Percentiles rank a stretch among this genome's conserved stretches.
Evolutionary conservation across 2,329 filamentous ascomycete species (phyloP).

Genomic region (Kalmusia sp.): DNA sequence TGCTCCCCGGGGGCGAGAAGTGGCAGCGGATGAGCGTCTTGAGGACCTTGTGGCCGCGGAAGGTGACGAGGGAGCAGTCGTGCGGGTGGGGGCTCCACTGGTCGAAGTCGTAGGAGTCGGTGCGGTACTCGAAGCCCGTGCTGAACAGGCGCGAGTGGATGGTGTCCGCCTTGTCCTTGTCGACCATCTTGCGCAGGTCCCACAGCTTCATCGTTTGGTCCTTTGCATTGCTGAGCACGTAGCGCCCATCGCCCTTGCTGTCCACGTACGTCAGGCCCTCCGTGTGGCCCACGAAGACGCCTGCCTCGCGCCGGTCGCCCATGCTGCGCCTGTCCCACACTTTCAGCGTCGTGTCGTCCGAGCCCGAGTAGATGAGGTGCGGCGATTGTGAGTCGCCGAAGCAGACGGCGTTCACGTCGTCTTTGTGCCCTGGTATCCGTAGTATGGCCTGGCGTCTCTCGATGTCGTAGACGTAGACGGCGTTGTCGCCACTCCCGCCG

Average conservation of each 20-base stretch:
- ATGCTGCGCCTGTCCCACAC: slow-evolving; percentile 89
- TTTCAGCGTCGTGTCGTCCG: slow-evolving; percentile 91
- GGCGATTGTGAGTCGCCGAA: slow-evolving; percentile 89
- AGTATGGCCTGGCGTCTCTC: slow-evolving; percentile 79
- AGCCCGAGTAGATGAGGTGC: slow-evolving; percentile 94
- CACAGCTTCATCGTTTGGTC: slow-evolving; percentile 98
- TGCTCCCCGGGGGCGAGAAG: slow-evolving; percentile 86
- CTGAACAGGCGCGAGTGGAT: slow-evolving; percentile 65
- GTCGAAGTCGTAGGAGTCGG: slow-evolving; percentile 68
- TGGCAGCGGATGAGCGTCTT: slow-evolving; percentile 93
- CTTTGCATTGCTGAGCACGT: slow-evolving; percentile 92
- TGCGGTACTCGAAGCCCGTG: slow-evolving; percentile 77
- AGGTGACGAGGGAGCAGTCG: slow-evolving; percentile 93
- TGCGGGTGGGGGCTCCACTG: slow-evolving; percentile 76
- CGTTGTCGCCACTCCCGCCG: slow-evolving; percentile 80
- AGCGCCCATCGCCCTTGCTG: slow-evolving; percentile 87
- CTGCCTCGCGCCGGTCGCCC: slow-evolving; percentile 67
- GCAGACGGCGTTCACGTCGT: slow-evolving; percentile 96
- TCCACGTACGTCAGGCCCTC: slow-evolving; percentile 72
- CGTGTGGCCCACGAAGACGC: slow-evolving; percentile 70
- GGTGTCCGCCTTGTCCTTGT: slow-evolving; percentile 67
- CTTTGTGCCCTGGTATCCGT: slow-evolving; percentile 76
- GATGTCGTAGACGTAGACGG: slow-evolving; percentile 91
- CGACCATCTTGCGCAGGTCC: slow-evolving; percentile 91
- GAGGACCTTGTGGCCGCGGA: slow-evolving; percentile 86